Base-by-base conservation (phyloP, 1,284 basidiomycete genomes). In the Mycosarcoma maydis region DNA sequence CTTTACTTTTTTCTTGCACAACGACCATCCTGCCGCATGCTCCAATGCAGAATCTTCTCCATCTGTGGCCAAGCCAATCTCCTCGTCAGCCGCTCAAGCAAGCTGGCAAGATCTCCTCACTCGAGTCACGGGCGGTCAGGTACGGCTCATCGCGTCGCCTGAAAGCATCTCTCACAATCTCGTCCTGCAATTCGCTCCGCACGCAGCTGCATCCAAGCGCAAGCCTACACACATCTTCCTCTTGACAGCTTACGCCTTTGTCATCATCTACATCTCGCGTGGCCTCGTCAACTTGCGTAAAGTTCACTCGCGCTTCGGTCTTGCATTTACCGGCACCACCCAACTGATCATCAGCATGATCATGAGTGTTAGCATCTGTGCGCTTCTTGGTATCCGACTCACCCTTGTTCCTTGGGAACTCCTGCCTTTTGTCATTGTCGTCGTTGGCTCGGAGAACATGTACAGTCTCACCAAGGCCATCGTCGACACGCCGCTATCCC, bases 401-500 rank as follows among this genome's bases (percentile, higher is more conserved):
- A 92, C 90, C 0, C 88, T 93, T 85, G 90, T 94, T 19, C 92
- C 92, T 26, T 92, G 90, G 92, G 86, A 85, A 78, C 84, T 96
- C 33, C 85, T 98, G 50, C 94, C 94, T 0, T 92, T 98, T 64
- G 91, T 97, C 43, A 92, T 98, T 45, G 88, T 94, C 16, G 94
- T 98, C 71, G 91, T 97, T 17, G 95, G 95, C 9, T 91, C 92
- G 2, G 95, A 98, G 83, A 97, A 97, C 78, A 98, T 98, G 94
- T 92, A 92, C 80, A 90, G 90, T 74, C 85, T 98, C 78, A 92
- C 94, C 80, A 76, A 92, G 74, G 92, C 93, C 0, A 92, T 98
- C 33, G 89, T 91, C 20, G 90, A 88, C 71, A 96, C 95, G 1
- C 90, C 92, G 3, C 89, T 98, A 40, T 89, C 90, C 1, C 86